A percentile compares a stretch with the other conserved stretches of the same genome.
Conservation (phyloP, 768 basidiomycete species). For the Russula virescens region DNA sequence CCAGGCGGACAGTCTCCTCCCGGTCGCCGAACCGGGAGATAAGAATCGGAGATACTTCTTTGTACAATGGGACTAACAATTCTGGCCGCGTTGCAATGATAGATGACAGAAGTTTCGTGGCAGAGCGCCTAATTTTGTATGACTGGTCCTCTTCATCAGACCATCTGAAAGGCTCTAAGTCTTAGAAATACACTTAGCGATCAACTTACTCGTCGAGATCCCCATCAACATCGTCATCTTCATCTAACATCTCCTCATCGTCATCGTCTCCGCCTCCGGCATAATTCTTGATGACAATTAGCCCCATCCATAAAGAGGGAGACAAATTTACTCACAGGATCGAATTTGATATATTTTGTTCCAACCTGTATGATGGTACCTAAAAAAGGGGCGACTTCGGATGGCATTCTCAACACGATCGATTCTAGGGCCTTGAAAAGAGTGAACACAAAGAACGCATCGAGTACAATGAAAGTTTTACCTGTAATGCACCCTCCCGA, state of each 20-base stretch:
- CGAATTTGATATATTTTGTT: conserved; percentile 80
- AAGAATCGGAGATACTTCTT: conserved; percentile 78
- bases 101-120: conserved; percentile 83
- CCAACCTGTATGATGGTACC: conserved; percentile 63
- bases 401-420: conserved; percentile 75
- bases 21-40: conserved; percentile 92
- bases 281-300: conserved; percentile 54
- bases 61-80: conserved; percentile 71
- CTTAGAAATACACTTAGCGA: conserved; percentile 7
- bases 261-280: conserved; percentile 65
- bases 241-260: conserved; percentile 55
- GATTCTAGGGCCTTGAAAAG: conserved; percentile 70
- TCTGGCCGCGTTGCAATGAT: conserved; percentile 90
- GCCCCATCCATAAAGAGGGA: neutral
- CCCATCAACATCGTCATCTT: conserved; percentile 74
- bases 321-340: conserved; percentile 59
- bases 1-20: conserved; percentile 89
- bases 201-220: conserved; percentile 67
- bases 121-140: conserved; percentile 92
- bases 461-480: conserved; percentile 24
- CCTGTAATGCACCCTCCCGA: conserved; percentile 75
- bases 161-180: conserved; percentile 47
- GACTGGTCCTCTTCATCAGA: conserved; percentile 98
- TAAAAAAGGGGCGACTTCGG: conserved; percentile 72
- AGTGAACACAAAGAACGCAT: neutral